Base-by-base conservation (phyloP, 805 yeast species). In the Sungouiozyma intestinalis region DNA sequence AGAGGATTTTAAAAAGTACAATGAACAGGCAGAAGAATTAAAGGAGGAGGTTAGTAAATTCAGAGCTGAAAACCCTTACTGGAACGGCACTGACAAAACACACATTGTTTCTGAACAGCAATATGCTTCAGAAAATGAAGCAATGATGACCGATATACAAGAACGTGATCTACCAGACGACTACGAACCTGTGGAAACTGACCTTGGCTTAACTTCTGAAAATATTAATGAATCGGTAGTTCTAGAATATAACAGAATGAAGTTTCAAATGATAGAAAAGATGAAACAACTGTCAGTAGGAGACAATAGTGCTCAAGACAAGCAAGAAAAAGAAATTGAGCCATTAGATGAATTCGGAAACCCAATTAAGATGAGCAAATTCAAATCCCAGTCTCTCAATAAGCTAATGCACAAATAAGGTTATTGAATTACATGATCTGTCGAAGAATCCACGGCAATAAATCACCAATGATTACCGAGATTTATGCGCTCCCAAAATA, bases 331-430 rank as follows among this genome's bases (percentile, higher is more conserved):
- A 45, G 88, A 77, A 43, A 51, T 76, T 16, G 94, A 82, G 52
- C 86, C 85, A 0, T 63, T 82, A 5, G 86, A 82, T 49, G 81
- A 75, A 42, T 52, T 62, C 33, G 85, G 85, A 0, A 71, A 75
- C 42, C 77, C 78, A 0, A 56, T 73, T 6, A 77, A 68, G 45
- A 64, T 74, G 1, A 83, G 94, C 54, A 65, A 86, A 40, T 85
- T 85, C 59, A 81, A 69, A 52, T 75, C 84, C 9, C 81, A 84
- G 15, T 49, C 61, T 36, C 44, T 14, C 36, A 40, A 4, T 21
- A 24, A 24, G 11, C 11, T 24, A 11, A 24, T 24, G 6, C 6
- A 24, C 29, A 24, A 24, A 11, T 24, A n/a, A n/a, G n/a, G n/a
- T n/a, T n/a, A n/a, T n/a, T n/a, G n/a, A n/a, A n/a, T n/a, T n/a